Evolutionary conservation across 192 early-diverging fungal genomes (phyloP), one percentile per base, ranked within the genome.

Genomic region (Rhizophagus sp.): DNA sequence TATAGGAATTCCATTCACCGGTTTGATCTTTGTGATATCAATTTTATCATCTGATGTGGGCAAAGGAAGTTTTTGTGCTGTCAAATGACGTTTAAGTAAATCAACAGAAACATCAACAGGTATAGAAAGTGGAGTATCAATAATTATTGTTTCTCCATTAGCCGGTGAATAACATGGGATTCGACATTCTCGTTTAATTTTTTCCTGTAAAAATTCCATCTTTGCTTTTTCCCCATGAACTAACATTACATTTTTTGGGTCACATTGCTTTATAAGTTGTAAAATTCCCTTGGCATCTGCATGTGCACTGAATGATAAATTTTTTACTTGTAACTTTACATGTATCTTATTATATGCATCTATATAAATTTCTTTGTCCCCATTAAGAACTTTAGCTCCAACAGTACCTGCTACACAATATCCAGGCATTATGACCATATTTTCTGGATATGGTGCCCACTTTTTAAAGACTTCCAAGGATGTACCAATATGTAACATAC

Each of bases 221-320:
- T 95, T 92, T 34, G 85, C 85, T 83, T 93, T 94, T 82, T 99
- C 97, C 6, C 98, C 98, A 74, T 99, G 98, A 0, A 99, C 97
- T 11, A 99, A 83, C 25, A 99, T 93, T 1, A 96, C 95, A 84
- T 97, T 93, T n/a, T 89, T 84, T 11, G 96, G 93, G 69, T 94
- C 90, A 62, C 95, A 96, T 86, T 97, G 95, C 7, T 91, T 90
- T 74, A 98, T 96, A 39, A 99, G 88, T 85, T 96, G 93, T 93
- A 99, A 91, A 76, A 99, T 99, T 7, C 98, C 98, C 83, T 98
- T 98, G 11, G 96, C 94, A 80, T 99, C 98, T 1, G 98, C 97
- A 62, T 99, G 98, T 0, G 97, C 98, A 76, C 95, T 96, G 81
- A 99, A 99, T 0, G 96, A 97, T 33, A 99, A 84, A 82, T 98